Evolutionary conservation across 495 filamentous ascomycete species (phyloP).

Genomic region (Trichoderma parareesei): DNA sequence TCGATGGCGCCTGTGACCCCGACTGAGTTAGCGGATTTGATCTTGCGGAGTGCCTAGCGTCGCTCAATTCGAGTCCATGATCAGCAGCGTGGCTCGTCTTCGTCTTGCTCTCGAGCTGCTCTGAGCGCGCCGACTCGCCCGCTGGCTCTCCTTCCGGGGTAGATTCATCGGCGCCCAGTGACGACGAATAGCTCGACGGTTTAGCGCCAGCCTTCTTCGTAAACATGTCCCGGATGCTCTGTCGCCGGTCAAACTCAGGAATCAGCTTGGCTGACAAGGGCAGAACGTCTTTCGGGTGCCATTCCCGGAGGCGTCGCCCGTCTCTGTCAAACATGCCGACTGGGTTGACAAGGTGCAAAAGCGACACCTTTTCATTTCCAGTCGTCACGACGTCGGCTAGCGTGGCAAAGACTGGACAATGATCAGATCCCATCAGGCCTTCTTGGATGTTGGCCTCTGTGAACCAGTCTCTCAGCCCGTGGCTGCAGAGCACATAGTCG

Average conservation of each 20-base stretch:
- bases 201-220: conserved; percentile 35
- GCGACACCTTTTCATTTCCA: conserved; percentile 41
- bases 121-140: background rate
- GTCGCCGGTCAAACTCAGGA: conserved; percentile 76
- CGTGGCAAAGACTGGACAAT: conserved; percentile 86
- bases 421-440: conserved; percentile 90
- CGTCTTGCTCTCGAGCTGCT: background rate
- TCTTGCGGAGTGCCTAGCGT: background rate
- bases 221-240: conserved; percentile 93
- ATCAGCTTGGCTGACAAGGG: conserved; percentile 75
- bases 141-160: background rate
- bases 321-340: conserved; percentile 56
- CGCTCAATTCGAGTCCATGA: background rate
- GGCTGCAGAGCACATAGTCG: conserved; percentile 83
- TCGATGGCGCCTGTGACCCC: background rate
- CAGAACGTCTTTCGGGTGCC: conserved; percentile 54
- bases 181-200: conserved; percentile 10
- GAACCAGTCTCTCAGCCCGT: conserved; percentile 78
- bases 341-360: conserved; percentile 76
- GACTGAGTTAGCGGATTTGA: background rate
- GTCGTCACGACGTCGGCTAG: conserved; percentile 45
- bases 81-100: background rate
- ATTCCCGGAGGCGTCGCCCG: conserved; percentile 61
- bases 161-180: background rate
- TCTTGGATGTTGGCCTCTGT: conserved; percentile 87